Conservation (phyloP, 768 basidiomycete genomes). For the Strobilomyces confusus region DNA sequence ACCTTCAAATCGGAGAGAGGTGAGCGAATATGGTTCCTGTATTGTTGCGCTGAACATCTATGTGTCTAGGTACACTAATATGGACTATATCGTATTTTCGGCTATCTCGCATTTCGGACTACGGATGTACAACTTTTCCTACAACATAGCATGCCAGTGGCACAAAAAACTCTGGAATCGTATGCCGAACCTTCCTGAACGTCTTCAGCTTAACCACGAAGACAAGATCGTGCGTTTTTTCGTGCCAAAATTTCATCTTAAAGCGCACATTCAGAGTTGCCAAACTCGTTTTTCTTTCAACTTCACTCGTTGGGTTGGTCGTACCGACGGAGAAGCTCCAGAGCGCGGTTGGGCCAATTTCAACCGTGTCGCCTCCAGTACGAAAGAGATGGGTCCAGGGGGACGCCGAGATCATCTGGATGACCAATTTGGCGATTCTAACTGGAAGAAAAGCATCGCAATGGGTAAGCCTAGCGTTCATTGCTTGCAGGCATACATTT, state of each 20-base stretch:
- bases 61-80: not conserved
- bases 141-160: not conserved
- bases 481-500: too few species aligned
- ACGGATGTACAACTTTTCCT: not conserved
- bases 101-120: not conserved
- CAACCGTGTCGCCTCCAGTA: not conserved
- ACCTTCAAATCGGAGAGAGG: slow-evolving; percentile 20
- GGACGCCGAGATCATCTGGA: not conserved
- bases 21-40: too few species aligned
- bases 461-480: not conserved
- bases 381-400: not conserved
- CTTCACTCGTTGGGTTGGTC: not conserved
- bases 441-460: not conserved
- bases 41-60: too few species aligned
- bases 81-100: not conserved
- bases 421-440: not conserved
- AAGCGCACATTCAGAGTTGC: not conserved
- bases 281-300: not conserved
- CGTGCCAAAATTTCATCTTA: not conserved
- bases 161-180: not conserved
- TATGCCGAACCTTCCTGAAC: not conserved
- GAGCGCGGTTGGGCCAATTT: not conserved
- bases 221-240: not conserved
- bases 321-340: not conserved
- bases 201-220: not conserved